These are phyloP conservation scores for Globisporangium paroecandrum DNA, from an alignment of 352 stramenopile genomes.

Conservation along the genomic window DNA sequence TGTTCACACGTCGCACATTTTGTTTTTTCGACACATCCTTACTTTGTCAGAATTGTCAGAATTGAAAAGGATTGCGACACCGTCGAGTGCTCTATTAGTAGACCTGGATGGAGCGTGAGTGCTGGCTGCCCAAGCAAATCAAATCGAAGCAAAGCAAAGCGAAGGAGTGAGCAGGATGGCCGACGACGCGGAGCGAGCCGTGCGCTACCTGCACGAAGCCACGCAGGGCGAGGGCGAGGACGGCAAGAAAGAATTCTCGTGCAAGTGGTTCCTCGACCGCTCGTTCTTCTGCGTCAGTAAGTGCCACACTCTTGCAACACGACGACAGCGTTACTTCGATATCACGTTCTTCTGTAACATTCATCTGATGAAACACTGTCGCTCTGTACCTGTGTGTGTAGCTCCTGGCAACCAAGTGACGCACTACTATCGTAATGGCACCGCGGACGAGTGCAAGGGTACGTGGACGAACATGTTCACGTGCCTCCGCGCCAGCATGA, in stretches of 20 bases:
- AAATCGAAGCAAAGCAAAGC: neutral
- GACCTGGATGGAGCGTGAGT: neutral
- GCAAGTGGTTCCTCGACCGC: conserved; percentile 74
- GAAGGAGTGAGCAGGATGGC: conserved; percentile 6
- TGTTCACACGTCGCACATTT: conserved; percentile 2
- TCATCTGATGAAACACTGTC: neutral
- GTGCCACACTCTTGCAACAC: conserved; percentile 18
- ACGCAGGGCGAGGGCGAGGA: conserved; percentile 24
- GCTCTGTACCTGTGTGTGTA: conserved; percentile 15
- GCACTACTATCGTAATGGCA: conserved; percentile 73
- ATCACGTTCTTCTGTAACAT: neutral
- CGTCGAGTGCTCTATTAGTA: neutral
- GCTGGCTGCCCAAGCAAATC: neutral
- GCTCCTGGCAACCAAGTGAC: conserved; percentile 78
- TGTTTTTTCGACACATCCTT: neutral
- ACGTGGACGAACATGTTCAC: conserved; percentile 82
- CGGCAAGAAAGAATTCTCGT: conserved; percentile 54
- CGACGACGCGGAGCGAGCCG: conserved; percentile 52
- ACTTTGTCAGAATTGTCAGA: neutral
- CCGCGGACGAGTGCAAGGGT: conserved; percentile 73
- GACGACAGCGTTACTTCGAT: neutral
- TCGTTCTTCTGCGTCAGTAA: conserved; percentile 85
- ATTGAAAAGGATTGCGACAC: neutral
- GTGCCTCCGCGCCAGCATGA: conserved; percentile 74
- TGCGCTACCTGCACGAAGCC: conserved; percentile 58